Evolutionary conservation across 345 rosid species (phyloP).

Genomic region (Balakata baccata): DNA sequence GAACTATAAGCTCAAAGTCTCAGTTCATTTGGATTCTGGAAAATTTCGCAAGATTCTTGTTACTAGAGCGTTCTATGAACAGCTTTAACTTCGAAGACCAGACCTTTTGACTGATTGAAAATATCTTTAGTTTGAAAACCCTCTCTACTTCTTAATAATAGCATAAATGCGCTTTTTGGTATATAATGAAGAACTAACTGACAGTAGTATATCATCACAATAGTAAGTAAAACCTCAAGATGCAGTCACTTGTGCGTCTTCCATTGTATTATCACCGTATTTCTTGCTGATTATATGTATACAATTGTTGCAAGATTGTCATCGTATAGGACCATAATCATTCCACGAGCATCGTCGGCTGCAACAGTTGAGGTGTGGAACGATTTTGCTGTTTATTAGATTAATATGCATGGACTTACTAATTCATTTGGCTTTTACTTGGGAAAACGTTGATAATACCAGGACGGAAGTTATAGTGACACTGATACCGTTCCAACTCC

Average conservation of each 20-base stretch:
- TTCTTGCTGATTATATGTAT: constrained; percentile 6
- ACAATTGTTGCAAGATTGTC: constrained; percentile 45
- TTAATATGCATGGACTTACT: background rate
- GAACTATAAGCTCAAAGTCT: background rate
- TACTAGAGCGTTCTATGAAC: background rate
- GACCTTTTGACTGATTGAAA: background rate
- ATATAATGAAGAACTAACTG: background rate
- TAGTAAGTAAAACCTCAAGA: background rate
- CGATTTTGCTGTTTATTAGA: constrained; percentile 13
- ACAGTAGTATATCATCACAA: background rate
- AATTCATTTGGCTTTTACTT: constrained; percentile 8
- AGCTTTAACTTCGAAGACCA: background rate
- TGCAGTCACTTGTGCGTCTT: background rate
- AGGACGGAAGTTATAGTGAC: constrained; percentile 59
- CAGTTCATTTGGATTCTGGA: background rate
- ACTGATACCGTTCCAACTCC: constrained; percentile 77
- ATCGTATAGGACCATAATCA: constrained; percentile 30
- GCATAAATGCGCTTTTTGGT: background rate
- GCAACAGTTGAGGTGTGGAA: constrained; percentile 71
- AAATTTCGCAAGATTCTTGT: background rate
- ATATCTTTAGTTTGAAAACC: background rate
- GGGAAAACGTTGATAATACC: constrained; percentile 32
- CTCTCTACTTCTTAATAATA: background rate
- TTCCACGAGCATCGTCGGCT: constrained; percentile 58
- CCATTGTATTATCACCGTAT: background rate